Percentiles rank a stretch among this genome's conserved stretches.
Evolutionary conservation across 1,284 basidiomycete genomes (phyloP).

Genomic region (Mycena citricolor): DNA sequence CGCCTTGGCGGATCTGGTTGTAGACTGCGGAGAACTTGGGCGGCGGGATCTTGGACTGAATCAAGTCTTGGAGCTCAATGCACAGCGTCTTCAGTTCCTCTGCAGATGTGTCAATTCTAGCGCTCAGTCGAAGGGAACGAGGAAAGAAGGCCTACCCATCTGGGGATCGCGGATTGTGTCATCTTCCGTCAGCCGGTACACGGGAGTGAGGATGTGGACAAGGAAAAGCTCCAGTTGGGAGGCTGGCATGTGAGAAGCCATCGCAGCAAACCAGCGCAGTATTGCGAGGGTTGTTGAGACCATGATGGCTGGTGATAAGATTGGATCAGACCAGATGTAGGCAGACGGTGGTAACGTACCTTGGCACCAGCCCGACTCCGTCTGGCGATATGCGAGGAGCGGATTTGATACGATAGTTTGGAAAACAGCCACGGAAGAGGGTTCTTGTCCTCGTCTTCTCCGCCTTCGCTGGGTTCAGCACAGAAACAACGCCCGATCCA

Average conservation of each 20-base stretch:
- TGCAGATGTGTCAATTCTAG: conserved; percentile 31
- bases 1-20: conserved; percentile 75
- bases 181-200: conserved; percentile 87
- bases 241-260: conserved; percentile 70
- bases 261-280: conserved; percentile 93
- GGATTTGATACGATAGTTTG: conserved; percentile 86
- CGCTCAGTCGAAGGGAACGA: background rate
- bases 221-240: conserved; percentile 66
- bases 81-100: conserved; percentile 85
- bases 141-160: conserved; percentile 55
- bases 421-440: conserved; percentile 93
- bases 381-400: conserved; percentile 69
- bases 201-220: conserved; percentile 81
- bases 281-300: conserved; percentile 80
- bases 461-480: conserved; percentile 38
- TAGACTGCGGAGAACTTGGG: conserved; percentile 80
- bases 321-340: conserved; percentile 5
- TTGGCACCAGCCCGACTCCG: conserved; percentile 49
- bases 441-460: conserved; percentile 41
- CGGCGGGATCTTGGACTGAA: conserved; percentile 85
- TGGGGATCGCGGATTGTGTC: conserved; percentile 75
- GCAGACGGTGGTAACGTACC: conserved; percentile 39
- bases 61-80: conserved; percentile 83
- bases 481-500: conserved; percentile 87
- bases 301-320: conserved; percentile 47